Evolutionary conservation across 306 rosid genomes (phyloP).

Genomic region (Styphnolobium japonicum): DNA sequence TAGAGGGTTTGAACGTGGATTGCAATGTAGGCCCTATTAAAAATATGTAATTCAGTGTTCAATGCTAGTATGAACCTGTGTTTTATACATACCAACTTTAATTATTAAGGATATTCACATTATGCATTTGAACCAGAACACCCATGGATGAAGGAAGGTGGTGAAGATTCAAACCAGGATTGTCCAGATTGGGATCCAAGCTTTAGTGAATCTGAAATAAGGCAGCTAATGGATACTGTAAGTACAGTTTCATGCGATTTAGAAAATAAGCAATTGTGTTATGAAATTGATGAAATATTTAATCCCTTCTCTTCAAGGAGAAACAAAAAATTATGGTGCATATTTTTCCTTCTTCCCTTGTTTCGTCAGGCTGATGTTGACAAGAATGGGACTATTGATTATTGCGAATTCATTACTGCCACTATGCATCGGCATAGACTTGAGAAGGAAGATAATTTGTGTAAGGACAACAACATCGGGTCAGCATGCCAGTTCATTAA

Average conservation of each 20-base stretch:
- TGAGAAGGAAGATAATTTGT: slow-evolving; percentile 74
- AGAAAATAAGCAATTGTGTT: no score
- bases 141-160: slow-evolving; percentile 82
- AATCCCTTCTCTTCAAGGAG: background rate
- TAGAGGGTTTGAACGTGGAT: background rate
- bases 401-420: slow-evolving; percentile 79
- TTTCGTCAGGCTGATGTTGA: slow-evolving; percentile 83
- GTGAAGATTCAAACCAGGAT: slow-evolving; percentile 69
- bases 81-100: background rate
- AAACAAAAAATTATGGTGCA: background rate
- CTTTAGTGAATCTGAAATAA: slow-evolving; percentile 75
- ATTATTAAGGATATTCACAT: slow-evolving; percentile 10
- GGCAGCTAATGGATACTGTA: slow-evolving; percentile 91
- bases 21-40: background rate
- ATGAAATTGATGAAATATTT: no score
- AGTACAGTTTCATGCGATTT: slow-evolving; percentile 8
- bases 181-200: slow-evolving; percentile 78
- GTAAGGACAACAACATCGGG: slow-evolving; percentile 82
- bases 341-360: background rate
- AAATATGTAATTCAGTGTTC: background rate
- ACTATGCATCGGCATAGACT: slow-evolving; percentile 90
- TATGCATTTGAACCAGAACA: slow-evolving; percentile 59
- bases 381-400: slow-evolving; percentile 71
- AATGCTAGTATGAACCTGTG: background rate
- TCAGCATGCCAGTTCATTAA: slow-evolving; percentile 7